A percentile compares a stretch with the other conserved stretches of the same genome.
Evolutionary conservation across 768 basidiomycete genomes (phyloP).

Genomic region (Lactarius vividus): DNA sequence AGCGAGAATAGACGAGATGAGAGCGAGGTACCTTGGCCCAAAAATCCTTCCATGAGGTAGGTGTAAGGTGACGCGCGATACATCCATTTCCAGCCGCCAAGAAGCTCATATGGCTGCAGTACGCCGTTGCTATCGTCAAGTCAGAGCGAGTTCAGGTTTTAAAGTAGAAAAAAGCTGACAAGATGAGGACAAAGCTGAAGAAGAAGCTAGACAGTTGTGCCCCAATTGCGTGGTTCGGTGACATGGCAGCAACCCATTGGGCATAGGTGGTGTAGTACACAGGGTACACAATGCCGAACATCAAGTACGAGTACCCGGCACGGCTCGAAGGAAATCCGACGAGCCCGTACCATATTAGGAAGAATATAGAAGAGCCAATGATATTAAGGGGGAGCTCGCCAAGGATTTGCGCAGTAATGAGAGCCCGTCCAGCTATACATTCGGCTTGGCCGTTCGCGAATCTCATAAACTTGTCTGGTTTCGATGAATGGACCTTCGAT

Average conservation of each 20-base stretch:
- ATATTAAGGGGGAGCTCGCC: slow-evolving; percentile 47
- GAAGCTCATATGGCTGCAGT: slow-evolving; percentile 44
- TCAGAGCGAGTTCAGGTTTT: not conserved
- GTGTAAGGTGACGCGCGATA: slow-evolving; percentile 36
- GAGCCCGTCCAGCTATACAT: slow-evolving; percentile 45
- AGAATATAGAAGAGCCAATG: slow-evolving; percentile 40
- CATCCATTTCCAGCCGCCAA: slow-evolving; percentile 48
- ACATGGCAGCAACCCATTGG: slow-evolving; percentile 42
- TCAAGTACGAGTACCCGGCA: slow-evolving; percentile 42
- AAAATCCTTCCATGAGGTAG: slow-evolving; percentile 41
- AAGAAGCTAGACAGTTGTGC: slow-evolving; percentile 39
- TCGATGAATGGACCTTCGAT: slow-evolving; percentile 43
- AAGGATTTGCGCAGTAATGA: slow-evolving; percentile 37
- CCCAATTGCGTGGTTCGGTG: slow-evolving; percentile 43
- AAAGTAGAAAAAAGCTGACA: slow-evolving; percentile 34
- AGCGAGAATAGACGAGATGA: not conserved
- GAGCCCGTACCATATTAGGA: slow-evolving; percentile 50
- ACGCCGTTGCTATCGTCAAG: slow-evolving; percentile 42
- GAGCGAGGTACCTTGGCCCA: slow-evolving; percentile 43
- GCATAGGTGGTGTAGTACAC: slow-evolving; percentile 45
- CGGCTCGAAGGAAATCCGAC: slow-evolving; percentile 41
- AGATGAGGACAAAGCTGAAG: slow-evolving; percentile 43
- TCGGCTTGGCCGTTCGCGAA: slow-evolving; percentile 42
- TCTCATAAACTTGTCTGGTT: slow-evolving; percentile 40
- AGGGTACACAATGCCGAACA: slow-evolving; percentile 40